phyloP scores from a whole-genome alignment of 2,329 filamentous ascomycete genomes.

The Zasmidium cellare region DNA sequence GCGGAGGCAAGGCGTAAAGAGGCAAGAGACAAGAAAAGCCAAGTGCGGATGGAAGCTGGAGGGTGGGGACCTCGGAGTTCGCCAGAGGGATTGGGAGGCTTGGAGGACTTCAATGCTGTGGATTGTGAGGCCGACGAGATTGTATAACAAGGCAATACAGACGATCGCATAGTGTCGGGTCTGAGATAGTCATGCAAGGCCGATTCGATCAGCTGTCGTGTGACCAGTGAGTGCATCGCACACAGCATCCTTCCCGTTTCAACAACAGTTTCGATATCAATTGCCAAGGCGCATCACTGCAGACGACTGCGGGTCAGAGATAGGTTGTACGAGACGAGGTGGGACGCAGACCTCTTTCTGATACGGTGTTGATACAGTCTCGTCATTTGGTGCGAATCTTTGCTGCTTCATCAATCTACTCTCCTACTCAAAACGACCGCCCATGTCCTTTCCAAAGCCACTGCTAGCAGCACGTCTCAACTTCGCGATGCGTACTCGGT shows the following conservation, averaged over 20 bases:
- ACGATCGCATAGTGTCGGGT: not conserved
- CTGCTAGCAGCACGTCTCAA: conserved; percentile 41
- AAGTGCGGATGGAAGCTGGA: not conserved
- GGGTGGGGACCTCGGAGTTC: not conserved
- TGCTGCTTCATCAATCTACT: not conserved
- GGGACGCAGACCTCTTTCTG: not conserved
- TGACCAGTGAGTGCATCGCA: no score
- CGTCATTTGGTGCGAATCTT: not conserved
- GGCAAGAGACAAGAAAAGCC: conserved; percentile 2
- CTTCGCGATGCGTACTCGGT: conserved; percentile 46
- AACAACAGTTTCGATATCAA: not conserved
- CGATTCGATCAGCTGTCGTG: not conserved
- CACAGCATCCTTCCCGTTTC: not conserved
- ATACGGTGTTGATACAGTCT: not conserved
- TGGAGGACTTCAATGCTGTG: not conserved
- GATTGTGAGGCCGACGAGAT: not conserved
- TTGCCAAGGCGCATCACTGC: not conserved
- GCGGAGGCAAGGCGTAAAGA: not conserved
- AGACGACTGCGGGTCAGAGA: not conserved
- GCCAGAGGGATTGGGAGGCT: no score
- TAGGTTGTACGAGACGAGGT: not conserved
- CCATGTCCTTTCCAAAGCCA: conserved; percentile 38
- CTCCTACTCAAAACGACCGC: conserved; percentile 44
- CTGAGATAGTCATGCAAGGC: not conserved
- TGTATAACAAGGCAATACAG: not conserved